These are phyloP conservation scores for Penicillium macrosclerotiorum DNA, from an alignment of 495 filamentous ascomycete species.

Conservation along the genomic window DNA sequence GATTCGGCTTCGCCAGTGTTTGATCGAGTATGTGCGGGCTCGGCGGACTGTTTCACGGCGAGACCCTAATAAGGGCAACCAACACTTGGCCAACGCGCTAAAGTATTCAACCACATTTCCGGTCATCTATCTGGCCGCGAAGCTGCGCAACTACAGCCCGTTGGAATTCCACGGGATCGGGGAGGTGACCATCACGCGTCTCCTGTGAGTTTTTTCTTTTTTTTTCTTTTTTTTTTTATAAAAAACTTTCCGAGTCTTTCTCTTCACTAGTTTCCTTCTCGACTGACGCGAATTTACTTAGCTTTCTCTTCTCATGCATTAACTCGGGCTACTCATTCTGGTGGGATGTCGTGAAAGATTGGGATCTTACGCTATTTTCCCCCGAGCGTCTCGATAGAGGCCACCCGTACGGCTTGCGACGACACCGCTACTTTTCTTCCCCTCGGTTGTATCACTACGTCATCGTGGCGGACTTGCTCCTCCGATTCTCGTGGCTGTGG, in stretches of 20 bases:
- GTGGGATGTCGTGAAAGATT: conserved; percentile 96
- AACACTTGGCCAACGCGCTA: conserved; percentile 86
- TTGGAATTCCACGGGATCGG: conserved; percentile 51
- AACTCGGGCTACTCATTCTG: conserved; percentile 95
- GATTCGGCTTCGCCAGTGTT: conserved; percentile 87
- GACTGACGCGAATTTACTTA: too few species aligned
- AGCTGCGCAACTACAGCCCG: conserved; percentile 67
- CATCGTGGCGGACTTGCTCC: conserved; percentile 71
- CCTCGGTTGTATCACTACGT: conserved; percentile 77
- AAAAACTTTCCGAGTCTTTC: neutral
- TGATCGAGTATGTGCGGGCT: conserved; percentile 82
- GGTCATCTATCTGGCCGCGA: conserved; percentile 73
- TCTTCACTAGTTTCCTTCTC: neutral
- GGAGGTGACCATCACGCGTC: conserved; percentile 54
- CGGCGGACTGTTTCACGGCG: conserved; percentile 44
- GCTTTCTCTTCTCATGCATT: conserved; percentile 61
- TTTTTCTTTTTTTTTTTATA: neutral
- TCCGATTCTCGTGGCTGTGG: conserved; percentile 87
- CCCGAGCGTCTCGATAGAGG: conserved; percentile 48
- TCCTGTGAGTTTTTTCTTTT: conserved; percentile 44
- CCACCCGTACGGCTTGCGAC: conserved; percentile 75
- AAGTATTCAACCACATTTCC: conserved; percentile 94
- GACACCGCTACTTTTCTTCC: conserved; percentile 65
- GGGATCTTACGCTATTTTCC: conserved; percentile 86
- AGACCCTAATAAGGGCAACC: conserved; percentile 63